These are phyloP conservation scores for Aspergillus quadrilineatus DNA, from an alignment of 2,329 filamentous ascomycete genomes.

Conservation along the genomic window DNA sequence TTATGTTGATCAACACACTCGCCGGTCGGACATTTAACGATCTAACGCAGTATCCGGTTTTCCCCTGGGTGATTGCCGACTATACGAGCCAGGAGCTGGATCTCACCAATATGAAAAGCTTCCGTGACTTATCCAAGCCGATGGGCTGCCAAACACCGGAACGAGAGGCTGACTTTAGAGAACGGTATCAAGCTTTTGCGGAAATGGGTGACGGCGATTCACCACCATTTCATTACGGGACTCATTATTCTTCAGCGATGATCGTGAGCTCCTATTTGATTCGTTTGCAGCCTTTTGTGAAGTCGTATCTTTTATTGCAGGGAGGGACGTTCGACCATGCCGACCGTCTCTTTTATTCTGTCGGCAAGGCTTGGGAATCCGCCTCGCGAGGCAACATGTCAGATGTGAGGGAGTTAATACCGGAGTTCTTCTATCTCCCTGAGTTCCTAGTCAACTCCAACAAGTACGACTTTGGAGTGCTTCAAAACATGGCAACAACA, in stretches of 20 bases:
- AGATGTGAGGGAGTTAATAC: slow-evolving; percentile 90
- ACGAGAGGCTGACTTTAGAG: slow-evolving; percentile 74
- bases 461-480: slow-evolving; percentile 85
- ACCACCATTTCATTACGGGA: slow-evolving; percentile 93
- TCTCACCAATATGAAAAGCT: slow-evolving; percentile 76
- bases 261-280: slow-evolving; percentile 97
- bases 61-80: slow-evolving; percentile 94
- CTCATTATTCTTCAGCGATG: slow-evolving; percentile 98
- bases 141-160: slow-evolving; percentile 86
- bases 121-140: slow-evolving; percentile 88
- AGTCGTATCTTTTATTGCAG: slow-evolving; percentile 90
- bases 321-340: slow-evolving; percentile 96
- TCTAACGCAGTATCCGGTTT: slow-evolving; percentile 95
- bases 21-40: slow-evolving; percentile 97
- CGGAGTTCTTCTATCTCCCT: slow-evolving; percentile 95
- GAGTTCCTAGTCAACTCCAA: slow-evolving; percentile 96
- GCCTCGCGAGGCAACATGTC: slow-evolving; percentile 87
- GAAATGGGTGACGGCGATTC: slow-evolving; percentile 78
- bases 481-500: slow-evolving; percentile 73
- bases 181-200: slow-evolving; percentile 81
- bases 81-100: slow-evolving; percentile 94
- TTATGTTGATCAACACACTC: slow-evolving; percentile 98
- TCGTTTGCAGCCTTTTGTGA: slow-evolving; percentile 89
- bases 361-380: slow-evolving; percentile 86
- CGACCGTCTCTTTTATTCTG: slow-evolving; percentile 90